A percentile compares a stretch with the other conserved stretches of the same genome.
These are phyloP conservation scores for Salvia miltiorrhiza DNA, from an alignment of 257 asterid species.

Conservation along the genomic window DNA sequence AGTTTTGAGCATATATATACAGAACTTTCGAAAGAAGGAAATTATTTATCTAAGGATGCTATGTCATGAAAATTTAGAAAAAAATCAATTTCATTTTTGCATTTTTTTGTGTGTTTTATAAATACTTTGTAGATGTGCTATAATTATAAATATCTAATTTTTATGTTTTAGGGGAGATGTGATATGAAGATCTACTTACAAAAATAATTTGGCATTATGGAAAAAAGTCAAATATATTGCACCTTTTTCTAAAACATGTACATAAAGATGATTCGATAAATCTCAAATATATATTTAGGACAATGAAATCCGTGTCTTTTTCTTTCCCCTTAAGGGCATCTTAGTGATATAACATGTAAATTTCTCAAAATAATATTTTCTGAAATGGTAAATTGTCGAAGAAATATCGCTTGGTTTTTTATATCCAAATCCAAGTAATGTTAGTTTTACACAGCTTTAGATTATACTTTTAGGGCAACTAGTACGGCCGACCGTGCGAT, in stretches of 20 bases:
- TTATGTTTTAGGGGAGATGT: background rate
- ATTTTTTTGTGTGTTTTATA: background rate
- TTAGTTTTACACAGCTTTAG: too few relatives aligned
- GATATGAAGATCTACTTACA: background rate
- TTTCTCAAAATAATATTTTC: background rate
- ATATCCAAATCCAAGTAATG: too few relatives aligned
- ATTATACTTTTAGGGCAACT: too few relatives aligned
- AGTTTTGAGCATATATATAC: background rate
- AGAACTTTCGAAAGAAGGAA: background rate
- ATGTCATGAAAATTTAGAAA: background rate
- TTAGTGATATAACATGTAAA: background rate
- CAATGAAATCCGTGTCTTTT: background rate
- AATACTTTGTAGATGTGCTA: background rate
- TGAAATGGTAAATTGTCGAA: background rate
- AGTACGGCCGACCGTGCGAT: too few relatives aligned
- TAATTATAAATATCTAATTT: too few relatives aligned
- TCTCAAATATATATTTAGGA: too few relatives aligned
- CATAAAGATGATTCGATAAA: too few relatives aligned
- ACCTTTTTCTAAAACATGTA: too few relatives aligned
- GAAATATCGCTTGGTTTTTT: background rate
- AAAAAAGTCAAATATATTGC: background rate
- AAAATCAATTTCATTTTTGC: too few relatives aligned
- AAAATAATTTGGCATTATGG: background rate
- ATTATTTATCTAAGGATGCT: background rate
- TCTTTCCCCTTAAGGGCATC: background rate